Conservation (phyloP, 805 yeast genomes). For the Saccharomycopsis synnaedendra region DNA sequence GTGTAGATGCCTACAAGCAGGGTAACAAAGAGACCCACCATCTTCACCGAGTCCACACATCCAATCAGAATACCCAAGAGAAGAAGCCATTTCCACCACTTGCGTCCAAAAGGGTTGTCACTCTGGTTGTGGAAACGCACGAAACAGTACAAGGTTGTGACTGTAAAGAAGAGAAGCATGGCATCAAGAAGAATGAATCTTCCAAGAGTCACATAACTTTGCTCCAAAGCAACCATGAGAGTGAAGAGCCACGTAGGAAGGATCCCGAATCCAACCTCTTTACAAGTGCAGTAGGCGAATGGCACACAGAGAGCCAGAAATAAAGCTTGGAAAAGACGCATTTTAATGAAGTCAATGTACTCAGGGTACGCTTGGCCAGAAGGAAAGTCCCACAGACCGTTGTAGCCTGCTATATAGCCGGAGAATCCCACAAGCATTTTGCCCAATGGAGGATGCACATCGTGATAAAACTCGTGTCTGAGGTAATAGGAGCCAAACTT, state of each 20-base stretch:
- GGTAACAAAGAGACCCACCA: conserved; percentile 93
- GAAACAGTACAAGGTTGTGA: conserved; percentile 66
- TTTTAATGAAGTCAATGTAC: conserved; percentile 64
- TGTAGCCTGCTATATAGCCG: conserved; percentile 77
- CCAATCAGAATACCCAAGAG: conserved; percentile 83
- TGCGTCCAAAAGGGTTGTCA: conserved; percentile 41
- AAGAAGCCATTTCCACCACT: conserved; percentile 92
- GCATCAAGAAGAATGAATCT: conserved; percentile 88
- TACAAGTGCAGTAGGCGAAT: conserved; percentile 71
- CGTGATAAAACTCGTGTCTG: conserved; percentile 84
- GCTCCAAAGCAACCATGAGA: conserved; percentile 71
- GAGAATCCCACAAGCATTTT: conserved; percentile 85
- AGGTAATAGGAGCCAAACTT: conserved; percentile 90
- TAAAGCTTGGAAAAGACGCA: conserved; percentile 81
- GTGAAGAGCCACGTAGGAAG: conserved; percentile 70
- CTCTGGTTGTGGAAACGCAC: conserved; percentile 55
- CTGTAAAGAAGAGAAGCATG: conserved; percentile 80
- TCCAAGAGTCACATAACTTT: conserved; percentile 73
- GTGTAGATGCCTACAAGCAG: conserved; percentile 85
- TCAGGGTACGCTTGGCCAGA: conserved; percentile 73
- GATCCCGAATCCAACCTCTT: conserved; percentile 60
- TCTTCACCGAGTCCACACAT: conserved; percentile 84
- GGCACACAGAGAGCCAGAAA: conserved; percentile 83
- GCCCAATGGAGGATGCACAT: conserved; percentile 96
- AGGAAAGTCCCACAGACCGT: conserved; percentile 84